Percentiles rank a stretch among this genome's conserved stretches.
Evolutionary conservation across 179 eudicot species (phyloP).

Genomic region (Silene coronaria): DNA sequence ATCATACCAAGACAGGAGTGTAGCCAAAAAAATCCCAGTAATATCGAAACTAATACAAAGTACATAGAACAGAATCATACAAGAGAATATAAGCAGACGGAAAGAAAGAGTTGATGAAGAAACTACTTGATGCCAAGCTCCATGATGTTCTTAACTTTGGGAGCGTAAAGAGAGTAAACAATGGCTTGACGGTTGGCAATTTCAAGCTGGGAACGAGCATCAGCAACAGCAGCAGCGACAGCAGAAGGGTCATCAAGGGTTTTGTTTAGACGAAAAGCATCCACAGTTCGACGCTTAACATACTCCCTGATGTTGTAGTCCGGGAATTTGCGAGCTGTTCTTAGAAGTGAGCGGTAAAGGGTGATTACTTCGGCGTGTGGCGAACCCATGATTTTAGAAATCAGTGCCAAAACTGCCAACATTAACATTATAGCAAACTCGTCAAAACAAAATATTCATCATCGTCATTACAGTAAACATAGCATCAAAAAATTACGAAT

Average conservation of each 20-base stretch:
- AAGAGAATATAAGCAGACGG: not conserved
- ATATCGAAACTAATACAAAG: not conserved
- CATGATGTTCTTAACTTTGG: constrained; percentile 36
- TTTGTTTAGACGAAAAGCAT: constrained; percentile 33
- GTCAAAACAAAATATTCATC: not conserved
- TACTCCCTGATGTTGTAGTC: constrained; percentile 47
- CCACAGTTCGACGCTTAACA: constrained; percentile 33
- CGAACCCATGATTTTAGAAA: not conserved
- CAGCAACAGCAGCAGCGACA: constrained; percentile 24
- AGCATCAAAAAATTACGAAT: not conserved
- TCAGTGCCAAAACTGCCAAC: not conserved
- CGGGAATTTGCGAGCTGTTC: constrained; percentile 25
- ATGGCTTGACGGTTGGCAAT: constrained; percentile 34
- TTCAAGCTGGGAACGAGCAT: constrained; percentile 31
- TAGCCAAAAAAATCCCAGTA: not conserved
- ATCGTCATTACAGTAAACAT: not conserved
- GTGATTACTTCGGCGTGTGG: constrained; percentile 24
- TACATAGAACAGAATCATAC: not conserved
- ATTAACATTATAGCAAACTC: not conserved
- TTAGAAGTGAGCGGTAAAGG: constrained; percentile 31
- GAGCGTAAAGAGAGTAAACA: constrained; percentile 39
- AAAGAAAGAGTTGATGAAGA: not conserved
- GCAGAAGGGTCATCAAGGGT: constrained; percentile 30
- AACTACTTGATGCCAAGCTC: constrained; percentile 18
- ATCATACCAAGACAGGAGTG: not conserved